Evolutionary conservation across 2,329 filamentous ascomycete genomes (phyloP).

Genomic region (Lizonia empirigonia): DNA sequence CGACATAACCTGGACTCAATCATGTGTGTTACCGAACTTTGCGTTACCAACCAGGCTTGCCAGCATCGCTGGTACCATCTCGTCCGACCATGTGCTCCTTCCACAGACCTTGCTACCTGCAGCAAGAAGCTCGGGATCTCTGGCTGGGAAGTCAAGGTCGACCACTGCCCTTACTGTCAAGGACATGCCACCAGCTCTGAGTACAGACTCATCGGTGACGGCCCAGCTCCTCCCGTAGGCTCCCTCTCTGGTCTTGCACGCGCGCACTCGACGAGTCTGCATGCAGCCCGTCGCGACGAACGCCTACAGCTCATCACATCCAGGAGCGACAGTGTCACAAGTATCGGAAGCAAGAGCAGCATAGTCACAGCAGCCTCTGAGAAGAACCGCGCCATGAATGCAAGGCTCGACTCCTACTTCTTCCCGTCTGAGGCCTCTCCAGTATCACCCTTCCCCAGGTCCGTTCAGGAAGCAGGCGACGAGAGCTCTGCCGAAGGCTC

Average conservation of each 20-base stretch:
- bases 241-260: constrained; percentile 46
- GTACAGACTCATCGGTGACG: constrained; percentile 53
- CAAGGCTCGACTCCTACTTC: constrained; percentile 48
- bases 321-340: constrained; percentile 45
- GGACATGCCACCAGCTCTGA: constrained; percentile 50
- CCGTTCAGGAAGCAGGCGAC: constrained; percentile 38
- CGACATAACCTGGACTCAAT: constrained; percentile 33
- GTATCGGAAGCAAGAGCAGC: constrained; percentile 42
- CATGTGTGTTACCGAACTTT: constrained; percentile 59
- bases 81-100: constrained; percentile 50
- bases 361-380: constrained; percentile 44
- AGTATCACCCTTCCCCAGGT: constrained; percentile 31
- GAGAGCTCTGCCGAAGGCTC: constrained; percentile 38
- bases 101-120: constrained; percentile 56
- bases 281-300: constrained; percentile 45
- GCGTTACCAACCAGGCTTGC: constrained; percentile 55
- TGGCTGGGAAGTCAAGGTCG: constrained; percentile 57
- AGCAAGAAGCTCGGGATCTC: constrained; percentile 52
- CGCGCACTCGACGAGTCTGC: constrained; percentile 47
- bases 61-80: constrained; percentile 58
- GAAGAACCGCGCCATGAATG: constrained; percentile 50
- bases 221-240: constrained; percentile 48
- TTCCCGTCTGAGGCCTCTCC: constrained; percentile 34
- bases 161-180: constrained; percentile 56
- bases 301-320: constrained; percentile 45